Base-by-base conservation (phyloP, 1,284 basidiomycete genomes). In the Lentinus polychrous region DNA sequence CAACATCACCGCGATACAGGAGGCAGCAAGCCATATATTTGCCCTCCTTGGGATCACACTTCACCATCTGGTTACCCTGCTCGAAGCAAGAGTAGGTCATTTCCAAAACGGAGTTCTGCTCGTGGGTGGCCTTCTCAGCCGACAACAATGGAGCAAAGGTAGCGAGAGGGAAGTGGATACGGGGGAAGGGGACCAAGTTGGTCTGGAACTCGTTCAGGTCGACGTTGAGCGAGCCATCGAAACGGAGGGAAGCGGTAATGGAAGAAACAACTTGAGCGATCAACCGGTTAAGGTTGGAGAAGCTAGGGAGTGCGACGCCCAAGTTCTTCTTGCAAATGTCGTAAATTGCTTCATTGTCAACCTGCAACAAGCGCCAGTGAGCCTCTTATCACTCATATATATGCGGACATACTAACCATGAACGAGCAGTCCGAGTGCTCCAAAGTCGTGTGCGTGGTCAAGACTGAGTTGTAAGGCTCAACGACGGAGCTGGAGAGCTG, bases 51-150 rank as follows among this genome's bases (percentile, higher is more conserved):
- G 93, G 92, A 64, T 96, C 92, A 65, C 93, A 95, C 77, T 95
- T 95, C 49, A 63, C 95, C 94, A 99, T 95, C 74, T 98, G 95
- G 75, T 95, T 96, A 57, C 93, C 94, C 56, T 82, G 79, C 76
- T 99, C 95, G 72, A 99, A 99, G 76, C 93, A 96, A 50, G 94
- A 86, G 75, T 91, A 94, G 56, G 95, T 99, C 93, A 99, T 97
- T 67, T 99, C 95, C 41, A 91, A 83, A 32, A 98, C 94, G 23
- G 91, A 92, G 78, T 99, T 98, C 72, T 94, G 91, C 71, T 99
- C 95, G 68, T 99, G 95, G 61, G 81, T 82, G 22, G 94, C 89
- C 71, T 86, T 89, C 53, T 86, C 86, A 8, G 81, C 81, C 27
- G 92, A 95, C 63, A 98, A 79, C 62, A 99, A 87, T 45, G 95